Evolutionary conservation across 2,329 filamentous ascomycete genomes (phyloP), one percentile per base, ranked within the genome.

Genomic region (Lecanoromycetidae sp.): DNA sequence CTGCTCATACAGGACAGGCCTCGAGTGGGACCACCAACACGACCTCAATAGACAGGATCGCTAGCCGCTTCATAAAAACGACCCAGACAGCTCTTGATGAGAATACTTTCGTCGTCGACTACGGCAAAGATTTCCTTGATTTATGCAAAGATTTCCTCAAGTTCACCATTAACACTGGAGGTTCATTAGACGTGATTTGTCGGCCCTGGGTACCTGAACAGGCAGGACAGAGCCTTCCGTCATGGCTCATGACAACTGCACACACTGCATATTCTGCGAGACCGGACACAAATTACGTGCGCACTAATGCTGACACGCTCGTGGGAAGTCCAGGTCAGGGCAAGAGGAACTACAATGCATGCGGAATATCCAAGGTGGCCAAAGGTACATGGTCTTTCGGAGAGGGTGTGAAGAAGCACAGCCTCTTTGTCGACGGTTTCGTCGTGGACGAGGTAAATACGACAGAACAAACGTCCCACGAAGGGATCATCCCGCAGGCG

Each of bases 111-210:
- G n/a, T 19, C 8, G 26, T 46, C 7, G 48, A 50, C 25, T 50
- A 50, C 29, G 9, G 44, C 3, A 33, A 20, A 22, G 30, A 29
- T 1, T 50, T 50, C 10, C 22, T 45, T 6, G 43, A 50, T 12
- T 36, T 45, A 2, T 50, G 48, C 20, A 43, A 50, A n/a, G 48
- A 50, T 3, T 46, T 47, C 25, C 29, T 50, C 5, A 35, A 10
- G 2, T 47, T 47, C 38, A 37, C 43, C 5, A 39, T 47, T 20
- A 30, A 38, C 10, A 30, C 10, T 12, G 36, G 37, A 15, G 20
- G 26, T 12, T 43, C 39, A 13, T 39, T 68, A 17, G 65, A 68
- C 48, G 61, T 67, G 7, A 54, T 68, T 4, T 66, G 64, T 34
- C 54, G 65, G 4, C 65, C 64, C 0, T 68, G 65, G 65, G 63